Conservation (phyloP, 2,329 filamentous ascomycete genomes). For the Calonectria montana region DNA sequence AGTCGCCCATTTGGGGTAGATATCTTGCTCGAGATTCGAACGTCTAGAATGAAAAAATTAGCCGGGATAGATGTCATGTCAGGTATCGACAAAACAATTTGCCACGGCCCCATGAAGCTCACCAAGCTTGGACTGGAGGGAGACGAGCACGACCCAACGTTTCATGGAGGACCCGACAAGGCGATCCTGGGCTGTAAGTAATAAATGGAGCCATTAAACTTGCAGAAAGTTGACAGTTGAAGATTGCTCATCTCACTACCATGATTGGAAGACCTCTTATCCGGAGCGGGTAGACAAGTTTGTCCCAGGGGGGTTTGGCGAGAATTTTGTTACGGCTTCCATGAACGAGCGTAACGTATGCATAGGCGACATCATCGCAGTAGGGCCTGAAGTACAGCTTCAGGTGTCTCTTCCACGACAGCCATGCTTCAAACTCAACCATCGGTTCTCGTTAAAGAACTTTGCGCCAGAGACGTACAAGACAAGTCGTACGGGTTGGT, state of each 20-base stretch:
- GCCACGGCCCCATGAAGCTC: conserved; percentile 58
- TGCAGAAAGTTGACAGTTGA: not conserved
- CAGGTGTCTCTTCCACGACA: conserved; percentile 72
- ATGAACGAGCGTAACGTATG: conserved; percentile 75
- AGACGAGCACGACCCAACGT: conserved; percentile 71
- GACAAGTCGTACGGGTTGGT: conserved; percentile 72
- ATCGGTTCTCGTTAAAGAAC: conserved; percentile 72
- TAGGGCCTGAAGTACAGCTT: conserved; percentile 63
- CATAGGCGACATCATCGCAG: conserved; percentile 70
- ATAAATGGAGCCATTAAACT: not conserved
- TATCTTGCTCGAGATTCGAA: conserved; percentile 66
- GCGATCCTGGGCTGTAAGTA: conserved; percentile 68
- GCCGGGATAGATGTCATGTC: conserved; percentile 62
- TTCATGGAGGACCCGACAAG: conserved; percentile 73
- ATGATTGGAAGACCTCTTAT: conserved; percentile 63
- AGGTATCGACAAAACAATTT: conserved; percentile 66
- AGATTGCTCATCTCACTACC: conserved; percentile 72
- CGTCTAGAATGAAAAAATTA: conserved; percentile 66
- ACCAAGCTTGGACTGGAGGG: conserved; percentile 62
- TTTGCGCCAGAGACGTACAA: conserved; percentile 70
- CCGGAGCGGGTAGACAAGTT: conserved; percentile 64
- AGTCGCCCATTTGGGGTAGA: conserved; percentile 58
- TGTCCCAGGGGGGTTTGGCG: conserved; percentile 69
- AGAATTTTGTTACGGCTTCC: conserved; percentile 68
- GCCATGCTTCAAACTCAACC: conserved; percentile 77